Conservation (phyloP, 306 rosid species). For the Rosa persica region DNA sequence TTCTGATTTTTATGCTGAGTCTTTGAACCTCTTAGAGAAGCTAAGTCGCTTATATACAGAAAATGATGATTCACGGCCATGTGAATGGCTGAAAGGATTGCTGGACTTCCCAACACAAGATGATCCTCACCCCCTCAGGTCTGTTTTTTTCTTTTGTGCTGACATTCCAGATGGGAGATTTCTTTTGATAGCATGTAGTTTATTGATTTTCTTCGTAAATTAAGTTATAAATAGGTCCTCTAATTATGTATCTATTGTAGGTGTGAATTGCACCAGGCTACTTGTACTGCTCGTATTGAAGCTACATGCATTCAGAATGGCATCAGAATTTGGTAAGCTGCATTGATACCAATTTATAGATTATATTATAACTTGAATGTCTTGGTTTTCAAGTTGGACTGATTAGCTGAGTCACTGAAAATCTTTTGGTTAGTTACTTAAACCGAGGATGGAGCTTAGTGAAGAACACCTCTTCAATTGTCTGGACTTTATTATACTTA, state of each 20-base stretch:
- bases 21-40: too few species aligned
- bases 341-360: neutral
- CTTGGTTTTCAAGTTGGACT: neutral
- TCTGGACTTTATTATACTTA: neutral
- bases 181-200: too few species aligned
- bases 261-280: neutral
- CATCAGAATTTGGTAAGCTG: neutral
- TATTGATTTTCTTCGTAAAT: too few species aligned
- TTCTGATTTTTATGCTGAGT: too few species aligned
- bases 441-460: too few species aligned
- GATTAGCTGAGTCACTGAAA: too few species aligned
- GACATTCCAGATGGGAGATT: neutral
- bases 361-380: neutral
- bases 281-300: neutral
- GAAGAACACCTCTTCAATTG: neutral
- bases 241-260: neutral
- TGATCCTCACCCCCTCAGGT: neutral
- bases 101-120: neutral
- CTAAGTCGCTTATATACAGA: too few species aligned
- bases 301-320: neutral
- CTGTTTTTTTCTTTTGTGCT: neutral
- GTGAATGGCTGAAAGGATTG: too few species aligned
- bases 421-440: too few species aligned
- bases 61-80: too few species aligned
- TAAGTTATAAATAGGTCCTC: too few species aligned